Evolutionary conservation across 345 rosid species (phyloP), one percentile per base, ranked within the genome.

Genomic region (Pelargonium nanum): DNA sequence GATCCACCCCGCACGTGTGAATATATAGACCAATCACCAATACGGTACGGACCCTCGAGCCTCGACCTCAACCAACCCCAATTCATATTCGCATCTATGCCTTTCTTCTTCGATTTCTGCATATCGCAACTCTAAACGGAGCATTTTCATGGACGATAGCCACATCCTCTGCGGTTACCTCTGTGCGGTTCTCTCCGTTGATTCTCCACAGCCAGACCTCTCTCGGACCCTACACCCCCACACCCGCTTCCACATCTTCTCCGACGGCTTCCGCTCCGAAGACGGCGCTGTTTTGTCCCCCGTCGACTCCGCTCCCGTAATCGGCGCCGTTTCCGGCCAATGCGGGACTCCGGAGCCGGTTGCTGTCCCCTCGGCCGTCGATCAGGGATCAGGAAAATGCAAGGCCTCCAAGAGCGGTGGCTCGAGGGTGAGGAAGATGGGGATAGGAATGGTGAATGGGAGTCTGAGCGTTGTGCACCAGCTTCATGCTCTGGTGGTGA

Each of bases 111-210:
- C 7, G 4, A 7, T 28, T 7, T 28, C 32, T 28, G 32, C 32
- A 28, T 2, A 2, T 28, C 32, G 4, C 32, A 28, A 28, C 32
- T 7, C 32, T 28, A 28, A 28, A 2, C 32, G 3, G 32, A 28
- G 3, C 32, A 7, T 2, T 28, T 28, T 28, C 32, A 28, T 28
- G 32, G 32, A 22, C 70, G 50, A 23, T 53, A 77, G 0, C 67
- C 79, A 85, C 79, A 84, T 81, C 68, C 93, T 83, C 55, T 83
- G 91, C 72, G 97, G 98, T 48, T 92, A 71, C 70, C 81, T 89
- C 71, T 76, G 78, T 65, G 63, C 75, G 0, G 93, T 87, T 60
- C 77, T 92, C 24, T 25, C 75, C 22, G 72, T 68, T 55, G 25
- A 59, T 3, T 7, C 72, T 21, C 68, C 83, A n/a, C 50, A 55